A percentile compares a stretch with the other conserved stretches of the same genome.
Conservation (phyloP, 2,329 filamentous ascomycete species). For the Aspergillus sp. region DNA sequence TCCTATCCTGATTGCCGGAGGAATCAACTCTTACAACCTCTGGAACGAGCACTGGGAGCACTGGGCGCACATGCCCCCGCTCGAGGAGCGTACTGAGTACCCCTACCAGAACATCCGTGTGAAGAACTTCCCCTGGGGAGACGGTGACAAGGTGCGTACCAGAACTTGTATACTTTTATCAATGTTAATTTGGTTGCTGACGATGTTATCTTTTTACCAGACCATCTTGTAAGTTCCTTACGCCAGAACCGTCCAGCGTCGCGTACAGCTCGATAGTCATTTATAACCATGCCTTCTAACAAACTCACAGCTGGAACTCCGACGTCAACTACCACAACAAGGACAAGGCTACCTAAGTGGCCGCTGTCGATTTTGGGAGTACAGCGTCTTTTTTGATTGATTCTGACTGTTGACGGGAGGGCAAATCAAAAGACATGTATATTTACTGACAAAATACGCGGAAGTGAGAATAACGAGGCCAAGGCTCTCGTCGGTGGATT, state of each 20-base stretch:
- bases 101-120: slow-evolving; percentile 95
- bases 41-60: slow-evolving; percentile 99
- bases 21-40: slow-evolving; percentile 82
- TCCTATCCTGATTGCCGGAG: slow-evolving; percentile 70
- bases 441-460: slow-evolving; percentile 27
- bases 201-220: slow-evolving; percentile 39
- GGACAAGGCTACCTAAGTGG: slow-evolving; percentile 62
- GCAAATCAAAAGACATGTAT: slow-evolving; percentile 29
- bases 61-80: slow-evolving; percentile 78
- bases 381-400: slow-evolving; percentile 6
- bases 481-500: background rate
- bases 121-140: slow-evolving; percentile 94
- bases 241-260: background rate
- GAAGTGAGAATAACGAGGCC: slow-evolving; percentile 11
- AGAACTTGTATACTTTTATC: background rate
- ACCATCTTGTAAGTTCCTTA: slow-evolving; percentile 63
- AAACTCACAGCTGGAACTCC: slow-evolving; percentile 75
- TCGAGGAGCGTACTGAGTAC: slow-evolving; percentile 91
- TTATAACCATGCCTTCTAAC: slow-evolving; percentile 16
- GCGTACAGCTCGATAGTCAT: background rate
- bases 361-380: background rate
- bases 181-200: background rate
- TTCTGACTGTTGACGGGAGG: slow-evolving; percentile 3
- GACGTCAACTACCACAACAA: slow-evolving; percentile 97
- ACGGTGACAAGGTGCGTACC: slow-evolving; percentile 82